Evolutionary conservation across 2,329 filamentous ascomycete species (phyloP), one percentile per base, ranked within the genome.

Genomic region (Chaetothyriales sp.): DNA sequence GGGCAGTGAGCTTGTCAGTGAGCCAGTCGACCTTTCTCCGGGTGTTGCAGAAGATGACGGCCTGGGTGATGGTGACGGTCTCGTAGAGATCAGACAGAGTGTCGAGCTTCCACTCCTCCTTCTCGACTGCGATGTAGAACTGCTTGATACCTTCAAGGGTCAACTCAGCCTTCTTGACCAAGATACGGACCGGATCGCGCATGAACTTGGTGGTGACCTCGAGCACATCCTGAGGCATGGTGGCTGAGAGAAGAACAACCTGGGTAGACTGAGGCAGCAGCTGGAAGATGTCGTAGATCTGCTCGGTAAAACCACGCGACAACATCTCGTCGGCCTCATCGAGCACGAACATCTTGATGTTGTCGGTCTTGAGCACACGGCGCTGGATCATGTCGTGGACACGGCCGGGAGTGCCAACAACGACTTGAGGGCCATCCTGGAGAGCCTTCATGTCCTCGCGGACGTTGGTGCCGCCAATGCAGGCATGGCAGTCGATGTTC

Each of bases 261-360:
- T 98, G 92, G 68, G 90, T 98, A 57, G 87, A 89, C 75, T 95
- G 92, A 52, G 92, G 92, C 50, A 98, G 84, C 55, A 95, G 86
- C 75, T 95, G 90, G 83, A 95, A 98, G 75, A 98, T 94, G 73
- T 98, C 92, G 80, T 98, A 98, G 76, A 98, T 98, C 78, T 98
- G 92, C 78, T 98, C 92, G 65, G 89, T 95, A 82, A 98, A 98
- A 79, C 92, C 92, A 67, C 90, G 90, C 79, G 87, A 93, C 76
- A 98, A 81, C 86, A 98, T 95, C 76, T 98, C 92, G 70, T 98
- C 92, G 65, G 92, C 92, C 78, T 98, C 92, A 69, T 98, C 92
- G 63, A 98, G 86, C 64, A 98, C 88, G 72, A 98, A 94, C 86
- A 96, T 95, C 84, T 98, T 98, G 81, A 98, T 95, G 73, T 80